Percentiles rank a stretch among this genome's conserved stretches.
Evolutionary conservation across 2,329 filamentous ascomycete species (phyloP).

Genomic region (Pestalotiopsis sp.): DNA sequence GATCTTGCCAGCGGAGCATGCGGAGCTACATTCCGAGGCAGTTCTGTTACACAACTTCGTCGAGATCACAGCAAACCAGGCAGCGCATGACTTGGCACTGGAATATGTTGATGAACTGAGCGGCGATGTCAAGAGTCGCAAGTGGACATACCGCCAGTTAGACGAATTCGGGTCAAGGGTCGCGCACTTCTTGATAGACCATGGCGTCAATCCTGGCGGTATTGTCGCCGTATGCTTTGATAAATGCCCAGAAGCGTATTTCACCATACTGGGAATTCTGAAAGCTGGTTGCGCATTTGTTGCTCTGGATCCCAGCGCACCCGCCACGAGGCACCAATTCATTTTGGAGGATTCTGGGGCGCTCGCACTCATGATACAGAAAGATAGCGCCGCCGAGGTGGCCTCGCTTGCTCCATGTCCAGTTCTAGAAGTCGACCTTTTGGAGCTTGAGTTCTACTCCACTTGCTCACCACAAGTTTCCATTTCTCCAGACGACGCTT

Average conservation of each 20-base stretch:
- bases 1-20: conserved; percentile 62
- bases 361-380: conserved; percentile 61
- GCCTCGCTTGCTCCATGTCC: conserved; percentile 36
- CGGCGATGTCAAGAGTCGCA: conserved; percentile 45
- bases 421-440: conserved; percentile 36
- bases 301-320: conserved; percentile 76
- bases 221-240: conserved; percentile 81
- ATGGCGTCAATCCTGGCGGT: conserved; percentile 54
- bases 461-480: conserved; percentile 25
- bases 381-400: conserved; percentile 21
- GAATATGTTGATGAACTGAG: conserved; percentile 71
- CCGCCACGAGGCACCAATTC: conserved; percentile 73
- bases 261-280: conserved; percentile 78
- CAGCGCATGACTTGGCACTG: conserved; percentile 68
- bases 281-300: conserved; percentile 84
- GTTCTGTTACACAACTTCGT: conserved; percentile 77
- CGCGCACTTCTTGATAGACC: conserved; percentile 62
- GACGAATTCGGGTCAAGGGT: conserved; percentile 72
- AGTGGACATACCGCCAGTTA: conserved; percentile 78
- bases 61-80: conserved; percentile 58
- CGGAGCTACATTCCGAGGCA: conserved; percentile 59
- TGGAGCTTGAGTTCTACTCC: conserved; percentile 25
- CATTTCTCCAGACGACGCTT: conserved; percentile 58
- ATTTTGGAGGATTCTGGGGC: conserved; percentile 76
- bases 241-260: conserved; percentile 83